These are phyloP conservation scores for Xerocomus minutiporus DNA, from an alignment of 1,284 basidiomycete species.

Conservation along the genomic window DNA sequence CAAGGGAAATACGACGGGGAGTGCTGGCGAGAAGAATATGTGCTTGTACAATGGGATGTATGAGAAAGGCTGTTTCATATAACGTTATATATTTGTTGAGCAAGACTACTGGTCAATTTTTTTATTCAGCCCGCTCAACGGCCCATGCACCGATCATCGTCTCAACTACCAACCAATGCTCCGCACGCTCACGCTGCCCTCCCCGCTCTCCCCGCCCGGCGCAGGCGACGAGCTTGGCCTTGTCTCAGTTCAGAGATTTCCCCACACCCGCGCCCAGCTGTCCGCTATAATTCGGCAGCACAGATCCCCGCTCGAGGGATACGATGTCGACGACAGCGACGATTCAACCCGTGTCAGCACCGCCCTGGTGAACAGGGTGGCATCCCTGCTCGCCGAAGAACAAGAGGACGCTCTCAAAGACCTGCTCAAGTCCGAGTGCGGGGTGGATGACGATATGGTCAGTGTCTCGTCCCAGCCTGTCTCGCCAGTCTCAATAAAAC, in stretches of 20 bases:
- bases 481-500: conserved; percentile 13
- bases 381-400: conserved; percentile 70
- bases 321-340: conserved; percentile 58
- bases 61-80: conserved; percentile 14
- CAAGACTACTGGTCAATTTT: conserved; percentile 11
- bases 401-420: conserved; percentile 81
- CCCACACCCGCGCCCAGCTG: conserved; percentile 76
- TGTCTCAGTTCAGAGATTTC: conserved; percentile 48
- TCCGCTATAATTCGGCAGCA: conserved; percentile 66
- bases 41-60: conserved; percentile 70
- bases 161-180: conserved; percentile 31
- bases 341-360: conserved; percentile 50
- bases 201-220: conserved; percentile 6
- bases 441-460: conserved; percentile 74
- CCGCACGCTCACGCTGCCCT: conserved; percentile 25
- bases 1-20: conserved; percentile 40
- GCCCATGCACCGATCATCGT: conserved; percentile 16
- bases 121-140: not conserved
- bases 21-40: conserved; percentile 69
- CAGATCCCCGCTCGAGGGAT: conserved; percentile 46
- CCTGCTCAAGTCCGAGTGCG: conserved; percentile 66
- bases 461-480: conserved; percentile 19
- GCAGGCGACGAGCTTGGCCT: conserved; percentile 2
- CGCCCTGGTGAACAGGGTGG: conserved; percentile 63
- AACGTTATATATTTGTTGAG: conserved; percentile 15